Conservation (phyloP, 1,284 basidiomycete species). For the Lentinula novae-zelandiae region DNA sequence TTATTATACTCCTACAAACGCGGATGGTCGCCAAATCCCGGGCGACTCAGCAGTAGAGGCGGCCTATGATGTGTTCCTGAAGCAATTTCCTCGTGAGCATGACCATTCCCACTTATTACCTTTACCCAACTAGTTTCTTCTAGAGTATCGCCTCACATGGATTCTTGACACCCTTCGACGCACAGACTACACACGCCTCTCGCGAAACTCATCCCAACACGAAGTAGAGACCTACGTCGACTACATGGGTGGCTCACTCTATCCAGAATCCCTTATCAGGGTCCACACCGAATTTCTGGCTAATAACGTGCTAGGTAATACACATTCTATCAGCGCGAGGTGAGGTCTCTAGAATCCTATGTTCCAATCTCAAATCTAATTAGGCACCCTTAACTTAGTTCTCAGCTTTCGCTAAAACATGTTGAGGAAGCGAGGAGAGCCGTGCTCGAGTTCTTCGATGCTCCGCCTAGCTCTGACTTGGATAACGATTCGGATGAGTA, state of each 20-base stretch:
- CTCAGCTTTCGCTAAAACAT: constrained; percentile 60
- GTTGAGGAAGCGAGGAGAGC: constrained; percentile 65
- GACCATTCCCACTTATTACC: background rate
- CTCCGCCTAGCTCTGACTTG: constrained; percentile 36
- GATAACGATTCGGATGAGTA: constrained; percentile 38
- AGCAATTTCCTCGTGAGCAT: constrained; percentile 24
- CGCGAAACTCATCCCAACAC: constrained; percentile 26
- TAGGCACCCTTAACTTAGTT: constrained; percentile 38
- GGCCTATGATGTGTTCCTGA: constrained; percentile 32
- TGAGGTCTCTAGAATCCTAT: constrained; percentile 22
- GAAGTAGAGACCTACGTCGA: constrained; percentile 73
- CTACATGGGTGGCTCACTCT: constrained; percentile 77
- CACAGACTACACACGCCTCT: constrained; percentile 65
- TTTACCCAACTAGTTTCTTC: background rate
- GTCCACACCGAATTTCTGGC: constrained; percentile 67
- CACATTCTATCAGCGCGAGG: constrained; percentile 78
- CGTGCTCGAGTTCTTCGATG: constrained; percentile 71
- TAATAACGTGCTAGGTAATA: constrained; percentile 69
- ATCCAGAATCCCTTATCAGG: constrained; percentile 70
- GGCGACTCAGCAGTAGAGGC: constrained; percentile 25
- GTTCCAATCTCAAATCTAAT: constrained; percentile 1
- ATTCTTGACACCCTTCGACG: constrained; percentile 67
- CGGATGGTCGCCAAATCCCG: constrained; percentile 21
- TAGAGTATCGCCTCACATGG: constrained; percentile 59
- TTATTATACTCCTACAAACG: constrained; percentile 23